These are phyloP conservation scores for Globisporangium rhizosaccharum DNA, from an alignment of 352 stramenopile species.

Conservation along the genomic window DNA sequence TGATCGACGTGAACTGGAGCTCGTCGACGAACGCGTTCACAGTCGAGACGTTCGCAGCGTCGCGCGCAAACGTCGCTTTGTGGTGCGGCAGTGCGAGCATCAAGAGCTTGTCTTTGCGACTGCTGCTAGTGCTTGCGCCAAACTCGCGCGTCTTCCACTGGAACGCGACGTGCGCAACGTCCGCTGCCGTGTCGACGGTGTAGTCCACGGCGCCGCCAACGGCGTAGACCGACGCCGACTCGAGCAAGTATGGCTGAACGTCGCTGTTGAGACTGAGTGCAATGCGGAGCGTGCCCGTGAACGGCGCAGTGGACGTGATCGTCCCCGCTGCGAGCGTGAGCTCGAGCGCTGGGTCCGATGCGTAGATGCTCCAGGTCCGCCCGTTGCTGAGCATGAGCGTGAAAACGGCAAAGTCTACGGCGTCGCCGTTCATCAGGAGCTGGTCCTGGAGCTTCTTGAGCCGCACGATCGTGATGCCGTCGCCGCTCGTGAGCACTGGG, in stretches of 20 bases:
- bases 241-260: slow-evolving; percentile 40
- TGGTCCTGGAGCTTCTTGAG: slow-evolving; percentile 46
- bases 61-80: slow-evolving; percentile 36
- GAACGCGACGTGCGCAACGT: slow-evolving; percentile 41
- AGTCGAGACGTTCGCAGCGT: not conserved
- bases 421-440: slow-evolving; percentile 34
- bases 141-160: slow-evolving; percentile 61
- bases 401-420: slow-evolving; percentile 45
- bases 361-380: slow-evolving; percentile 64
- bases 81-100: slow-evolving; percentile 79
- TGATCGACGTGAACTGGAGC: slow-evolving; percentile 65
- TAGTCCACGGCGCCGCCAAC: slow-evolving; percentile 50
- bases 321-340: slow-evolving; percentile 26
- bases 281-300: slow-evolving; percentile 54
- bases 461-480: slow-evolving; percentile 38
- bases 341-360: slow-evolving; percentile 42
- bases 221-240: slow-evolving; percentile 53
- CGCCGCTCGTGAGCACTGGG: slow-evolving; percentile 49
- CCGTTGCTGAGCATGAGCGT: slow-evolving; percentile 46
- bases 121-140: slow-evolving; percentile 11
- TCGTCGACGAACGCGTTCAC: slow-evolving; percentile 32
- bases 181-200: slow-evolving; percentile 20
- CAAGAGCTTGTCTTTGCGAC: slow-evolving; percentile 32
- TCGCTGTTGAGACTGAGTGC: slow-evolving; percentile 37
- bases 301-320: slow-evolving; percentile 25